Evolutionary conservation across 2,329 filamentous ascomycete species (phyloP), one percentile per base, ranked within the genome.

Genomic region (Malbranchea cinnamomea): DNA sequence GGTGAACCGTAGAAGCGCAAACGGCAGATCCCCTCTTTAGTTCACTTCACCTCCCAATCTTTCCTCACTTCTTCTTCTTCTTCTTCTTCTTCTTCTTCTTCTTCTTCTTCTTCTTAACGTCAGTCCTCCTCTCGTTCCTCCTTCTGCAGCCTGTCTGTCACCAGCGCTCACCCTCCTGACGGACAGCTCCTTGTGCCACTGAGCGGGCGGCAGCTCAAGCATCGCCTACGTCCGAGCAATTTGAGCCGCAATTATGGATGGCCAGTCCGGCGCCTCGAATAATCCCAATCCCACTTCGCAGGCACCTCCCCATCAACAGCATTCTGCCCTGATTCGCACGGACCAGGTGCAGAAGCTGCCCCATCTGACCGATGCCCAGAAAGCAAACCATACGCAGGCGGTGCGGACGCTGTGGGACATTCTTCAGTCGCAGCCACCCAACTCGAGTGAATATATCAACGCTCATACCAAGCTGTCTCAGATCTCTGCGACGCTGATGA

Each of bases 351-450:
- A 62, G 36, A 59, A 58, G 34, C 53, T 71, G 4, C 63, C 64
- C 4, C 57, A 63, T 46, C 53, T 74, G 17, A 63, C 52, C 36
- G 63, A 68, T 6, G 52, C 62, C 28, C 61, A 67, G 41, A 74
- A 72, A 50, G 49, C 58, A 25, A 62, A 67, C 39, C 71, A 71
- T 43, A 64, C 63, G 34, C 52, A 59, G 28, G 54, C 65, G 12
- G 60, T 74, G 37, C 57, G 60, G 33, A 62, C 56, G 36, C 56
- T 70, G 28, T 74, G 68, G 68, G 58, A 61, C 17, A 48, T 59
- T 18, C 53, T 68, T 29, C 62, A 68, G 35, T 58, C 45, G 23
- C 58, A 59, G 23, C 56, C 65, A 8, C 50, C 54, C 19, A 61
- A 62, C 31, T 65, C 57, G 30, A 45, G 54, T 2, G 62, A 68